Evolutionary conservation across 176 grass and related monocot genomes (phyloP).

Genomic region (Phoenix dactylifera): DNA sequence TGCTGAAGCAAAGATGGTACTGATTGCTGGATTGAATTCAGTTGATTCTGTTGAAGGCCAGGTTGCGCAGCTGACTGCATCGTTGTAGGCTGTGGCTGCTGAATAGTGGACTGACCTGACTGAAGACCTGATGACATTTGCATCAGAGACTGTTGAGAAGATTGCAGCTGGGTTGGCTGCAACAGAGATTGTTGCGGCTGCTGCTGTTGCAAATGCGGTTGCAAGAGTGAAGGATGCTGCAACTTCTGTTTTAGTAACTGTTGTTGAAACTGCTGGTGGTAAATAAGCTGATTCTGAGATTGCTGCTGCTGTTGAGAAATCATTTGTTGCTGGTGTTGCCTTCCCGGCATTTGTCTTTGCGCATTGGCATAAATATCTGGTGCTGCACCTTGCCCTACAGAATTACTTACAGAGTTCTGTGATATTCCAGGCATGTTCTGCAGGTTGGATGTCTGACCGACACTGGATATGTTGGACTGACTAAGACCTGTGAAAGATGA

Average conservation of each 20-base stretch:
- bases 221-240: slow-evolving; percentile 45
- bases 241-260: slow-evolving; percentile 46
- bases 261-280: slow-evolving; percentile 56
- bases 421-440: slow-evolving; percentile 46
- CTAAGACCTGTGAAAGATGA: slow-evolving; percentile 23
- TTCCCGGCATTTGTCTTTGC: slow-evolving; percentile 63
- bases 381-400: slow-evolving; percentile 32
- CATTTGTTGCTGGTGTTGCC: slow-evolving; percentile 26
- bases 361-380: slow-evolving; percentile 60
- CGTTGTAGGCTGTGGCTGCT: slow-evolving; percentile 40
- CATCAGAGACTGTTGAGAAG: slow-evolving; percentile 68
- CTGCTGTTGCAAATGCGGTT: slow-evolving; percentile 51
- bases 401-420: slow-evolving; percentile 47
- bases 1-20: slow-evolving; percentile 64
- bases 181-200: slow-evolving; percentile 40
- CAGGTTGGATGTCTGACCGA: slow-evolving; percentile 41
- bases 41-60: slow-evolving; percentile 51
- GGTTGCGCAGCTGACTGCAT: slow-evolving; percentile 50
- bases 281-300: slow-evolving; percentile 53
- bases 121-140: slow-evolving; percentile 64
- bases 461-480: slow-evolving; percentile 34
- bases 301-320: slow-evolving; percentile 52
- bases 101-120: slow-evolving; percentile 39
- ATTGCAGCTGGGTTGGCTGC: slow-evolving; percentile 59
- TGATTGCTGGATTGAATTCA: slow-evolving; percentile 71